These are phyloP conservation scores for Talaromyces nanjingensis DNA, from an alignment of 495 filamentous ascomycete genomes.

Conservation along the genomic window DNA sequence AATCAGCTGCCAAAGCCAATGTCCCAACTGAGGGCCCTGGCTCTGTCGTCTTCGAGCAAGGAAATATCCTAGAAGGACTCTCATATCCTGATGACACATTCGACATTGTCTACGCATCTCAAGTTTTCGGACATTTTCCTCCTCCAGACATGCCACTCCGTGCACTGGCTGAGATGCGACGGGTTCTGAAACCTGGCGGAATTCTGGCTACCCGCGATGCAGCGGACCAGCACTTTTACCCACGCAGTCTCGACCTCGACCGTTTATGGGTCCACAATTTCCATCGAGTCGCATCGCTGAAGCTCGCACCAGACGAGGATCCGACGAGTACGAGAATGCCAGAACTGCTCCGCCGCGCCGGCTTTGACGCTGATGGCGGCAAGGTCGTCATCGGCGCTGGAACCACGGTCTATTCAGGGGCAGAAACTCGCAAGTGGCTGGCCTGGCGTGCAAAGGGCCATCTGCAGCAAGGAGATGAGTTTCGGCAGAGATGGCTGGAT, in stretches of 20 bases:
- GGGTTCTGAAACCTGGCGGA: constrained; percentile 36
- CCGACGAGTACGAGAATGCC: constrained; percentile 23
- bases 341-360: constrained; percentile 20
- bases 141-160: constrained; percentile 14
- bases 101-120: no score
- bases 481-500: constrained; percentile 29
- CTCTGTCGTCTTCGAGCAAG: constrained; percentile 6
- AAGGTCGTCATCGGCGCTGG: constrained; percentile 25
- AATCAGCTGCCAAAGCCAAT: constrained; percentile 13
- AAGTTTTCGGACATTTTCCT: no score
- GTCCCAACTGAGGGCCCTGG: neutral
- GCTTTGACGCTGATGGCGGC: constrained; percentile 25
- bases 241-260: constrained; percentile 20
- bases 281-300: constrained; percentile 10
- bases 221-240: constrained; percentile 31
- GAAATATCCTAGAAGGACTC: constrained; percentile 18
- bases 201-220: constrained; percentile 36
- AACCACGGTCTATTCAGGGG: constrained; percentile 18
- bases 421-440: constrained; percentile 22
- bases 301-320: constrained; percentile 15
- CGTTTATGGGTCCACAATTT: constrained; percentile 24
- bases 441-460: constrained; percentile 21
- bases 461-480: constrained; percentile 25
- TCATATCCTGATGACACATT: constrained; percentile 10
- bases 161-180: constrained; percentile 33